phyloP scores from a whole-genome alignment of 1,139 yeast genomes.

The Hansenula sp. region DNA sequence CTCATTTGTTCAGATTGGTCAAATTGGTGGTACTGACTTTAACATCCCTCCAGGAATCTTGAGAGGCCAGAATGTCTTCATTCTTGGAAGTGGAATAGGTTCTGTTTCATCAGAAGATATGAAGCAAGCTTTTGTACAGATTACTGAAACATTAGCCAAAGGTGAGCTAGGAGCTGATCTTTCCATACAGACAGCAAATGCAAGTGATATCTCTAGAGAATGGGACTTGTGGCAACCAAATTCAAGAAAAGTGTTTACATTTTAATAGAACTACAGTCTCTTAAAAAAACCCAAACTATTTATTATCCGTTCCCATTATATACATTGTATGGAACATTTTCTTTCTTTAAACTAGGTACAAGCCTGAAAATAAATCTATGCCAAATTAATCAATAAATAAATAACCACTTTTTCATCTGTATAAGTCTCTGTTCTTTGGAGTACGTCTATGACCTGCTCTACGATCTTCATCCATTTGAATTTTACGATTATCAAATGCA shows the following conservation, averaged over 20 bases:
- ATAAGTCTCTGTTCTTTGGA: too few relatives aligned
- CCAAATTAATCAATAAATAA: too few relatives aligned
- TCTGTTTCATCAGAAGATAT: slow-evolving; percentile 12
- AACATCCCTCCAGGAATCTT: slow-evolving; percentile 15
- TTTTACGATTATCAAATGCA: slow-evolving; percentile 19
- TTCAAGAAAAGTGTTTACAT: slow-evolving; percentile 5
- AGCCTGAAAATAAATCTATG: too few relatives aligned
- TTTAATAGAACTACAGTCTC: neutral
- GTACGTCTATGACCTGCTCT: too few relatives aligned
- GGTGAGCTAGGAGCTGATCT: slow-evolving; percentile 2
- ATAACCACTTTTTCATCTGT: too few relatives aligned
- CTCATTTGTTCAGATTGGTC: slow-evolving; percentile 24
- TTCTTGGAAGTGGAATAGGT: slow-evolving; percentile 26
- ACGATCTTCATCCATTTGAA: slow-evolving; percentile 14
- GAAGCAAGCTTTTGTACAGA: slow-evolving; percentile 2
- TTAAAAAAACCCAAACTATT: neutral
- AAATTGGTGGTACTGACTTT: slow-evolving; percentile 18
- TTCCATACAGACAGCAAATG: neutral
- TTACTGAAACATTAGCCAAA: slow-evolving; percentile 1
- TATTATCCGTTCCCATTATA: too few relatives aligned
- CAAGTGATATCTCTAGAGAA: slow-evolving; percentile 3
- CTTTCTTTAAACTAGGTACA: too few relatives aligned
- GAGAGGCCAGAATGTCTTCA: slow-evolving; percentile 20
- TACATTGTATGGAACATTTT: too few relatives aligned
- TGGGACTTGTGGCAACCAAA: slow-evolving; percentile 8